Conservation (phyloP, 768 basidiomycete species). For the Suillus hirtellus region DNA sequence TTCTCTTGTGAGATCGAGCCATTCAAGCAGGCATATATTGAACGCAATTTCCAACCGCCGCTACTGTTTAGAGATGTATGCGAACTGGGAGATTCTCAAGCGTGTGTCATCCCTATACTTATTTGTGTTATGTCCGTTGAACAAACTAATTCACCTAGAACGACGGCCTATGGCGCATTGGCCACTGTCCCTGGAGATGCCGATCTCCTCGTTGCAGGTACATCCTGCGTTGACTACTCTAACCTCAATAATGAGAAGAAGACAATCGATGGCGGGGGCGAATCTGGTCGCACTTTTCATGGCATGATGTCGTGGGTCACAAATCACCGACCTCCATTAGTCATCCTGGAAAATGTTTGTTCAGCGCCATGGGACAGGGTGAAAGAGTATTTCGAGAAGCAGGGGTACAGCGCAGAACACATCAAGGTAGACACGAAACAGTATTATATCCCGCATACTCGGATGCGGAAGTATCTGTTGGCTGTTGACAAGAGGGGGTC, state of each 20-base stretch:
- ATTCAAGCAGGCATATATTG: conserved; percentile 97
- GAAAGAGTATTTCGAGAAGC: conserved; percentile 69
- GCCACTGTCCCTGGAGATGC: conserved; percentile 87
- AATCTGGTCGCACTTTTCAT: conserved; percentile 90
- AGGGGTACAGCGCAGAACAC: conserved; percentile 72
- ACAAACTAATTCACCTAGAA: conserved; percentile 42
- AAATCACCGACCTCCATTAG: conserved; percentile 84
- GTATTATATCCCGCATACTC: conserved; percentile 94
- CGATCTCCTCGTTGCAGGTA: conserved; percentile 89
- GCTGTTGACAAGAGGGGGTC: conserved; percentile 70
- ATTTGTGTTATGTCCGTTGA: background rate
- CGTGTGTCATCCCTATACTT: conserved; percentile 48
- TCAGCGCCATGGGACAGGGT: conserved; percentile 85
- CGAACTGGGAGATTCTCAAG: conserved; percentile 76
- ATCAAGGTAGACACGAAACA: conserved; percentile 81
- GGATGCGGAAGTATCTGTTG: conserved; percentile 85
- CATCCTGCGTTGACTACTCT: conserved; percentile 97
- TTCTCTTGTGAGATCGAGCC: conserved; percentile 98
- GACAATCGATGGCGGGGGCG: conserved; percentile 84
- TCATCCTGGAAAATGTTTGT: conserved; percentile 94
- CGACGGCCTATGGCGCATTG: conserved; percentile 89
- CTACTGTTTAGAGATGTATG: conserved; percentile 92
- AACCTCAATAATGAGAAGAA: conserved; percentile 92
- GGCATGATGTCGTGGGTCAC: conserved; percentile 95
- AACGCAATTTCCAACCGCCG: conserved; percentile 92